Base-by-base conservation (phyloP, 441 rosid species). In the Populus trichocarpa region DNA sequence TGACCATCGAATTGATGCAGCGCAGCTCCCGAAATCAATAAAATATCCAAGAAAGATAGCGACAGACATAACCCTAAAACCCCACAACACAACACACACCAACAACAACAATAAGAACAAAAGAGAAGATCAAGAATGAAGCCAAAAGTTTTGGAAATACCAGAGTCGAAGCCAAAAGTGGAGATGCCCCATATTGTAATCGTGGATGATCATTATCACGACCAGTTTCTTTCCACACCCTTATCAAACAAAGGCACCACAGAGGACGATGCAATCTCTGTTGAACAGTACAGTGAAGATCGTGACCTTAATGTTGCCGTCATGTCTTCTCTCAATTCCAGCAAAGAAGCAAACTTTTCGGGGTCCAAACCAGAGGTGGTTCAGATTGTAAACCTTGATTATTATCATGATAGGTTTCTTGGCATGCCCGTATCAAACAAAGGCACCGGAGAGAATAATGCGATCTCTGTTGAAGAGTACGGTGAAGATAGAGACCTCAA, bases 401-500 rank as follows among this genome's bases (percentile, higher is more conserved):
- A 22, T 42, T 46, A 18, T 30, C 35, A n/a, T 42, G 72, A 10
- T 73, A 75, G 36, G 28, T 70, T 75, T n/a, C 25, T 23, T 20
- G 72, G 0, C 77, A 38, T 73, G 2, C 80, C 83, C 35, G 0
- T 38, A 3, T 76, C 76, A 10, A n/a, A 33, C 13, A 38, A 25
- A 61, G 83, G 80, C 72, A 50, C 33, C 38, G 32, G 53, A 14
- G 61, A 22, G 67, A 46, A 23, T 36, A 35, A 61, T 18, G 76
- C 80, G 64, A 69, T 81, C 1, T 72, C 71, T 65, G 80, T 77
- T 36, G 83, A 76, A 53, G 66, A 67, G 22, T 73, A 77, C 71
- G 35, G 28, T 61, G 77, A 72, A 76, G 67, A 76, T 36, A 72
- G 70, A 22, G 77, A 76, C 59, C 70, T 81, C 33, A 57, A 72